Base-by-base conservation (phyloP, 176 grass and related monocot species). In the Musa acuminata region DNA sequence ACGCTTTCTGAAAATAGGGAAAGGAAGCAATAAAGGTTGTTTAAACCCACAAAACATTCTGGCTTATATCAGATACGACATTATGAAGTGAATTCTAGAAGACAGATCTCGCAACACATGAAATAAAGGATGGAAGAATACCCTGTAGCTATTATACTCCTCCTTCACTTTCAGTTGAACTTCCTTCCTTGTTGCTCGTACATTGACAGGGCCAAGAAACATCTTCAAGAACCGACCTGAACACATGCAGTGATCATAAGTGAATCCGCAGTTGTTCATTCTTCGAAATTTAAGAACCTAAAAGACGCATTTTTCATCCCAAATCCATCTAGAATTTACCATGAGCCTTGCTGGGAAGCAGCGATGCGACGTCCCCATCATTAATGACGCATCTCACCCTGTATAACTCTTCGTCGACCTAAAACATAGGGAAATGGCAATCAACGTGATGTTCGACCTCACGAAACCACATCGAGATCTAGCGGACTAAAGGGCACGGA, bases 131-230 rank as follows among this genome's bases (percentile, higher is more conserved):
- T 6, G 8, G 26, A 48, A 53, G 78, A 83, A 80, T 94, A 98
- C 95, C 81, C 91, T 91, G 77, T 98, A 98, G 80, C 82, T 94
- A 71, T 94, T 98, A 71, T 98, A 94, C 80, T 98, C 95, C 74
- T 98, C 88, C 75, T 98, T 98, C 86, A 98, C 95, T 75, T 94
- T 93, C 64, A 99, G 88, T 83, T 94, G 95, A 55, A 99, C 88
- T 51, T 99, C 95, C 64, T 99, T 99, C 74, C 90, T 87, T 51
- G 64, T 73, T 7, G 95, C 95, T 26, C 80, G 88, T 57, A 99
- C 82, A 80, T 99, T 99, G 62, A 99, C 75, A 16, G 95, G 95
- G 26, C 95, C 90, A 75, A 99, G 82, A 74, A 99, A 84, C 88
- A 91, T 82, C 82, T 89, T 91, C 55, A 99, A 78, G 74, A 99